Evolutionary conservation across 768 basidiomycete species (phyloP).

Genomic region (Rhodotorula paludigena): DNA sequence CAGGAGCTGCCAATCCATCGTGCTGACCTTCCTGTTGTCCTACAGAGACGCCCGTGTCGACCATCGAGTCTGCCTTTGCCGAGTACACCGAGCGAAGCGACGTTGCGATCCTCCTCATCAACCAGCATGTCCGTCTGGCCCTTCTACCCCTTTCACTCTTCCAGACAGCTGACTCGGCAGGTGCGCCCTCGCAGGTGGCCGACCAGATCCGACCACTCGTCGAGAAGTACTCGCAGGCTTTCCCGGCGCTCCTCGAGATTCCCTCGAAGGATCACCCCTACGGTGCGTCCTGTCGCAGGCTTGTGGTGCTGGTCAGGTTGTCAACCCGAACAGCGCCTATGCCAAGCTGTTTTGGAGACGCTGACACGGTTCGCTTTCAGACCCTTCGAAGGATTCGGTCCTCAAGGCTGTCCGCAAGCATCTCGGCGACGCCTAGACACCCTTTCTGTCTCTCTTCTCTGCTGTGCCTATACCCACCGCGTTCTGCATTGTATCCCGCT

Average conservation of each 20-base stretch:
- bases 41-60: slow-evolving; percentile 80
- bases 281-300: slow-evolving; percentile 55
- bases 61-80: slow-evolving; percentile 85
- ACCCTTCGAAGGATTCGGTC: slow-evolving; percentile 91
- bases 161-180: not conserved
- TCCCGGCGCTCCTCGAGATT: slow-evolving; percentile 94
- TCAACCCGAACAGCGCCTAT: not conserved
- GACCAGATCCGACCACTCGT: slow-evolving; percentile 94
- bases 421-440: slow-evolving; percentile 65
- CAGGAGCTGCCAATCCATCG: not conserved
- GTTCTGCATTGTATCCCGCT: not conserved
- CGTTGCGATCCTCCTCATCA: slow-evolving; percentile 92
- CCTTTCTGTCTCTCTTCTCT: not conserved
- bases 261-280: slow-evolving; percentile 98
- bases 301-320: too few relatives aligned
- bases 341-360: too few relatives aligned
- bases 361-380: slow-evolving; percentile 49
- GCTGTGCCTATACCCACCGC: not conserved
- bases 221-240: slow-evolving; percentile 90
- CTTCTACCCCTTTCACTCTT: too few relatives aligned
- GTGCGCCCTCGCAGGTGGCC: slow-evolving; percentile 64
- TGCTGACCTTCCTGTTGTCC: not conserved
- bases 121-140: slow-evolving; percentile 75
- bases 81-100: slow-evolving; percentile 93
- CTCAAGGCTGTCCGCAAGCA: slow-evolving; percentile 95